Conservation (phyloP, 306 rosid genomes). For the Vigna trinervia region DNA sequence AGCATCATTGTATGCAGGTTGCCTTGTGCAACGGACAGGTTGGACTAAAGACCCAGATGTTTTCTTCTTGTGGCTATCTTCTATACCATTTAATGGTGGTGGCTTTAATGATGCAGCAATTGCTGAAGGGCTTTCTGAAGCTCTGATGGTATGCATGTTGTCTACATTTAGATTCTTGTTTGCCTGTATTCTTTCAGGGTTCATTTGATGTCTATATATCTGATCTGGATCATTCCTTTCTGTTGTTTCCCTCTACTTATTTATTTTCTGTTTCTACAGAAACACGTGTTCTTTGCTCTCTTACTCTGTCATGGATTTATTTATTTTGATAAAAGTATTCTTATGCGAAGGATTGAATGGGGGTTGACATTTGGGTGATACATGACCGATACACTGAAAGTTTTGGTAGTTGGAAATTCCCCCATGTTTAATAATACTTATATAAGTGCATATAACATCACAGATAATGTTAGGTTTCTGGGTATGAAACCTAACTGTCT, state of each 20-base stretch:
- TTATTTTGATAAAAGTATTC: slow-evolving; percentile 30
- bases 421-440: not conserved
- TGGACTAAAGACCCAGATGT: slow-evolving; percentile 87
- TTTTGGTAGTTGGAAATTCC: not conserved
- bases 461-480: too few relatives aligned
- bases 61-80: slow-evolving; percentile 77
- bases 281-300: not conserved
- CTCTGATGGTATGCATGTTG: slow-evolving; percentile 71
- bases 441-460: not conserved
- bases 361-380: slow-evolving; percentile 16
- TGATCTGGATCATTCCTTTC: slow-evolving; percentile 33
- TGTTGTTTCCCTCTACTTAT: slow-evolving; percentile 9
- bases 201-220: slow-evolving; percentile 17
- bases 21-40: slow-evolving; percentile 84
- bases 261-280: not conserved
- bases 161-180: slow-evolving; percentile 15
- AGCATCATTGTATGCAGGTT: slow-evolving; percentile 62
- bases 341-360: slow-evolving; percentile 11
- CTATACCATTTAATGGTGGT: slow-evolving; percentile 85
- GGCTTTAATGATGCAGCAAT: slow-evolving; percentile 93
- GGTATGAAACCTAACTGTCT: too few relatives aligned
- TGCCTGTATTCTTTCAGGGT: slow-evolving; percentile 38
- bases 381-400: not conserved
- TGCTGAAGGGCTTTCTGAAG: slow-evolving; percentile 99
- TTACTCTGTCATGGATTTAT: not conserved